Evolutionary conservation across 2,329 filamentous ascomycete genomes (phyloP).

Genomic region (Chaetomium strumarium): DNA sequence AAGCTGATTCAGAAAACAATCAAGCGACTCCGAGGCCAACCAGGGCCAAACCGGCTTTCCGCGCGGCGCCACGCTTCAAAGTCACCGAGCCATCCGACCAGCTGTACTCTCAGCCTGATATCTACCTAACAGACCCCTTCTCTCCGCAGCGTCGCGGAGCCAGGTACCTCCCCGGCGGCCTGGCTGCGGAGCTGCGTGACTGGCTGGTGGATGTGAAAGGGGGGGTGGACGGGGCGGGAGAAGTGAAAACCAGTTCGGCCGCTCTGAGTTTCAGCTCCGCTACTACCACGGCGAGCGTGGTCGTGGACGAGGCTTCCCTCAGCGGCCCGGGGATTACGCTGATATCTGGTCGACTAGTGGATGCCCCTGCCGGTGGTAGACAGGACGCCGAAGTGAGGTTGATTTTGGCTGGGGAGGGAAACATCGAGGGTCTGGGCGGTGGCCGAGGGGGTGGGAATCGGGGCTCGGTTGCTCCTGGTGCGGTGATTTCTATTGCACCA

Average conservation of each 20-base stretch:
- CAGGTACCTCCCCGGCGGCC: conserved; percentile 35
- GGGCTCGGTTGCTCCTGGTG: conserved; percentile 26
- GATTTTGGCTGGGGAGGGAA: conserved; percentile 11
- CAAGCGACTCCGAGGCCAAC: neutral
- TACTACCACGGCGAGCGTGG: conserved; percentile 3
- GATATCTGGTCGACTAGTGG: conserved; percentile 17
- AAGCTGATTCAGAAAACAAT: neutral
- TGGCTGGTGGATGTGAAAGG: conserved; percentile 41
- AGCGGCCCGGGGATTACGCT: conserved; percentile 27
- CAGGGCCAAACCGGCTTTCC: conserved; percentile 29
- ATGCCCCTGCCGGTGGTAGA: neutral
- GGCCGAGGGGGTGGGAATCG: conserved; percentile 25
- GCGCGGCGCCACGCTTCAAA: conserved; percentile 35
- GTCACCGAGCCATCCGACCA: conserved; percentile 22
- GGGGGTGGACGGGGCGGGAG: conserved; percentile 19
- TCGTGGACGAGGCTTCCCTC: conserved; percentile 19
- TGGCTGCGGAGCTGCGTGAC: conserved; percentile 38
- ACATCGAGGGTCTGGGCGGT: conserved; percentile 9
- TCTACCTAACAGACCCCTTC: conserved; percentile 33
- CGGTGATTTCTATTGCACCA: conserved; percentile 30
- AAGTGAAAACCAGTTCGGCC: conserved; percentile 10
- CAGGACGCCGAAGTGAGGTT: neutral
- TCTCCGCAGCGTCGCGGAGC: conserved; percentile 34
- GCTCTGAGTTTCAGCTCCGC: neutral
- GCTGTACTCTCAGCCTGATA: neutral